Evolutionary conservation across 108 stramenopile species (phyloP).

Genomic region (Nitzschia sp.): DNA sequence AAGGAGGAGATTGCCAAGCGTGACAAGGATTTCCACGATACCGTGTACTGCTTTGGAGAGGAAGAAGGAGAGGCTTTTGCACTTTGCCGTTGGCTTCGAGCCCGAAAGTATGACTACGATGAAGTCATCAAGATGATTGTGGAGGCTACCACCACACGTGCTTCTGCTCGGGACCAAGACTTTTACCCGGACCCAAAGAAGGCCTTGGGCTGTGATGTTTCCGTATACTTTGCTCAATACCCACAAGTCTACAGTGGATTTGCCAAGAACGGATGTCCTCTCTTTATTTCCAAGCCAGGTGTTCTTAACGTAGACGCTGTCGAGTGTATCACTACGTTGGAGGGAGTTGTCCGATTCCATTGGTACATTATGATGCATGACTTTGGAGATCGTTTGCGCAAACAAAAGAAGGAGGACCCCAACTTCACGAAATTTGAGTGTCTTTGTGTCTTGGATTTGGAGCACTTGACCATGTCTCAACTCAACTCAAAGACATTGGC

Average conservation of each 20-base stretch:
- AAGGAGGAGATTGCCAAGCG: conserved; percentile 49
- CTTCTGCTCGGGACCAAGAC: conserved; percentile 54
- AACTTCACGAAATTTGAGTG: conserved; percentile 76
- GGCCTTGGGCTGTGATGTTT: conserved; percentile 68
- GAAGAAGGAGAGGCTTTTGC: conserved; percentile 55
- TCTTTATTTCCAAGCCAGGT: conserved; percentile 85
- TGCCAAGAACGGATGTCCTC: conserved; percentile 72
- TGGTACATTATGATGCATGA: conserved; percentile 87
- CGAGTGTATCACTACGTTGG: conserved; percentile 80
- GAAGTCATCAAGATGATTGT: conserved; percentile 83
- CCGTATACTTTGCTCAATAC: conserved; percentile 70
- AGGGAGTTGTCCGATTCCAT: conserved; percentile 78
- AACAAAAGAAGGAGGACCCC: conserved; percentile 63
- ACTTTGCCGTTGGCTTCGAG: conserved; percentile 59
- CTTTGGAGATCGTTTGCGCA: conserved; percentile 56
- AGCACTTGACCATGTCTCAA: conserved; percentile 59
- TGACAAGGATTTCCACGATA: conserved; percentile 44
- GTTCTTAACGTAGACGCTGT: conserved; percentile 73
- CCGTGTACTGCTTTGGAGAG: conserved; percentile 53
- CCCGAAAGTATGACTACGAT: conserved; percentile 56
- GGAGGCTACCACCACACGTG: conserved; percentile 67
- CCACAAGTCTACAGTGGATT: conserved; percentile 78
- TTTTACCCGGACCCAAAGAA: conserved; percentile 71
- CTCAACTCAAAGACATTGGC: conserved; percentile 55
- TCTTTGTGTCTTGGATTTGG: conserved; percentile 69